phyloP scores from a whole-genome alignment of 257 asterid species.

The Gynochthodes officinalis region DNA sequence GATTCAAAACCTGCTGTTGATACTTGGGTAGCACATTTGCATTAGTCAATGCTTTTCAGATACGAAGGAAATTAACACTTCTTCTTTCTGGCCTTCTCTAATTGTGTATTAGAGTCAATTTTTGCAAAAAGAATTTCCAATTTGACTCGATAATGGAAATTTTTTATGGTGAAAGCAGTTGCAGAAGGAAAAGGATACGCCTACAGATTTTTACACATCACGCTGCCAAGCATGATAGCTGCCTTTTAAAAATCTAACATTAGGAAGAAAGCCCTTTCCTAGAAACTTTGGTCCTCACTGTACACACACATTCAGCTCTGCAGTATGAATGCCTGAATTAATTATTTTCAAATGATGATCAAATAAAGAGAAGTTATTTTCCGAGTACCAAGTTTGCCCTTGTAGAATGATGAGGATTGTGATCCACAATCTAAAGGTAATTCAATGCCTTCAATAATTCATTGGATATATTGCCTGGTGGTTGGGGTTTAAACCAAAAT shows the following conservation, averaged over 20 bases:
- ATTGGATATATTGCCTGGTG: background rate
- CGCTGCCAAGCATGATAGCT: background rate
- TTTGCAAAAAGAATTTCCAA: background rate
- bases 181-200: background rate
- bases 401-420: background rate
- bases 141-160: background rate
- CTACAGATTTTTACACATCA: background rate
- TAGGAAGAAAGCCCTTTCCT: background rate
- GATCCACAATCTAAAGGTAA: background rate
- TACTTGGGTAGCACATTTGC: background rate
- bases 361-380: background rate
- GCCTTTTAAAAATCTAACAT: background rate
- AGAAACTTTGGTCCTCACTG: background rate
- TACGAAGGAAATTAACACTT: background rate
- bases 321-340: background rate
- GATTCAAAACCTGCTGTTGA: background rate
- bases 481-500: background rate
- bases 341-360: background rate
- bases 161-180: background rate
- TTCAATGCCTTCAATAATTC: background rate
- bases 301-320: background rate
- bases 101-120: background rate
- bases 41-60: background rate
- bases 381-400: background rate
- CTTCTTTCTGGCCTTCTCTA: background rate